A percentile compares a stretch with the other conserved stretches of the same genome.
Evolutionary conservation across 768 basidiomycete species (phyloP).

Genomic region (Roridomyces roridus): DNA sequence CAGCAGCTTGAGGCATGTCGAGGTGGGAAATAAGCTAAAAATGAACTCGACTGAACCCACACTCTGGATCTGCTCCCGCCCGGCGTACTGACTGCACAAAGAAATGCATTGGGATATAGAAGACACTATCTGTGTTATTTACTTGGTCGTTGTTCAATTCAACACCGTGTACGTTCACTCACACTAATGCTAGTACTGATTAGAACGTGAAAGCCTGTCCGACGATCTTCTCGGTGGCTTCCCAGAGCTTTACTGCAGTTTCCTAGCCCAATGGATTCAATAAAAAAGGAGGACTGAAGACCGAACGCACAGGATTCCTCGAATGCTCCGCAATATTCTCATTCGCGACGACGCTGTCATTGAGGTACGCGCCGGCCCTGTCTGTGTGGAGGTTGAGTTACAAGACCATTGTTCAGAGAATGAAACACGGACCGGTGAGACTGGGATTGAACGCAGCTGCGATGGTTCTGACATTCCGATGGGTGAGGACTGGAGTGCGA

Average conservation of each 20-base stretch:
- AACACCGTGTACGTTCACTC: not conserved
- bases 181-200: not conserved
- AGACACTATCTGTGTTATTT: too few species aligned
- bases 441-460: constrained; percentile 5
- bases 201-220: not conserved
- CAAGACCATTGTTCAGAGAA: not conserved
- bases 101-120: too few species aligned
- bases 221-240: not conserved
- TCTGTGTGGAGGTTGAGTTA: not conserved
- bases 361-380: constrained; percentile 1
- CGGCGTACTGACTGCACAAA: too few species aligned
- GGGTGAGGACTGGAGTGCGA: not conserved
- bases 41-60: too few species aligned
- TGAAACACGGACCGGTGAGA: not conserved
- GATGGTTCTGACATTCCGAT: not conserved
- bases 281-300: not conserved
- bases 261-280: not conserved
- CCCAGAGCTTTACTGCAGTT: constrained; percentile 2
- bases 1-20: too few species aligned
- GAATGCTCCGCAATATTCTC: not conserved
- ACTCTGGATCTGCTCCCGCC: too few species aligned
- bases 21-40: too few species aligned
- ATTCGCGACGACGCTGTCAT: not conserved
- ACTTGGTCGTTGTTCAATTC: too few species aligned
- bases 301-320: not conserved